Base-by-base conservation (phyloP, 2,329 filamentous ascomycete species). In the Arachnomyces sp. region DNA sequence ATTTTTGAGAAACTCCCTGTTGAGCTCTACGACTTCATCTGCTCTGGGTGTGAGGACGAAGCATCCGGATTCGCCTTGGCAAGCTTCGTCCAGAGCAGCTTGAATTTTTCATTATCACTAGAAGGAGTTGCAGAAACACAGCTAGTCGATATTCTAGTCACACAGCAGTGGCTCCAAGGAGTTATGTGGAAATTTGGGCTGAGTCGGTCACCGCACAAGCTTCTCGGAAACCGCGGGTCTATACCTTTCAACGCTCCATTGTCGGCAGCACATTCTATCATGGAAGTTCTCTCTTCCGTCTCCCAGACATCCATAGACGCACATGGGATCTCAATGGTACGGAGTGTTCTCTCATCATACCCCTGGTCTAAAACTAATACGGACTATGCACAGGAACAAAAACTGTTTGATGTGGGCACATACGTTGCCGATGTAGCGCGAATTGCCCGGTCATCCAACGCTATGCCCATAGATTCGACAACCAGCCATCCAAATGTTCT, bases 111-210 rank as follows among this genome's bases (percentile, higher is more conserved):
- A 3, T 58, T 67, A 13, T 76, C 77, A 37, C 63, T 80, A 7
- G 71, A 76, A 18, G 61, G 60, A 1, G 66, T 69, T 4, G 81
- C 78, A 1, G 76, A 81, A 43, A 79, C 77, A 13, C 81, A 84
- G 50, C 81, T 79, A 40, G 78, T 82, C 5, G 79, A 84, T 49
- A 70, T 84, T 14, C 68, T 81, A 32, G 73, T 81, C 39, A 84
- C 79, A 2, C 81, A 84, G 54, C 79, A 83, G 53, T 85, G 81
- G 81, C 68, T 85, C 2, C 71, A 78, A 31, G 73, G 80, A 0
- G 81, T 84, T 64, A 76, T 84, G 38, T 85, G 81, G 81, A 81
- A 82, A 50, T 70, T 81, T 2, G 81, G 79, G 3, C 81, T 83
- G 43, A 79, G 80, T 50, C 74, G 77, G 28, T 71, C 77, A 12